These are phyloP conservation scores for Eucalyptus leucophloia DNA, from an alignment of 345 rosid species.

Conservation along the genomic window DNA sequence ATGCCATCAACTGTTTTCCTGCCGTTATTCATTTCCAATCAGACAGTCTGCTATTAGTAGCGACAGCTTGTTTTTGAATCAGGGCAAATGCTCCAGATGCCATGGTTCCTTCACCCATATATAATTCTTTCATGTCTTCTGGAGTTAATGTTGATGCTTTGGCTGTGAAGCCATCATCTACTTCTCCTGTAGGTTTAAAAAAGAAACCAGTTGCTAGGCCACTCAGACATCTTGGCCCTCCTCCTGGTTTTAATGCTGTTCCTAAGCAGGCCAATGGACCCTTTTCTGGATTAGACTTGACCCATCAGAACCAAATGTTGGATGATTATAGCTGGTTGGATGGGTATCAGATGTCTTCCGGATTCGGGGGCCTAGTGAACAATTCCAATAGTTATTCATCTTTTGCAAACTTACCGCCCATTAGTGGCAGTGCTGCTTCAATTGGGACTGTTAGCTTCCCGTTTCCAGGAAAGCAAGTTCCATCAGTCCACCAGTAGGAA, in stretches of 20 bases:
- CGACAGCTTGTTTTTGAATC: neutral
- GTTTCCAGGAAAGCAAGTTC: conserved; percentile 76
- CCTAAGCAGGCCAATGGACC: conserved; percentile 45
- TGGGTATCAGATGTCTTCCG: conserved; percentile 64
- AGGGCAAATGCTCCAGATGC: conserved; percentile 29
- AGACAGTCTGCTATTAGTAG: neutral
- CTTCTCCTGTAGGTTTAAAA: conserved; percentile 18
- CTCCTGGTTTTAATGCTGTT: conserved; percentile 76
- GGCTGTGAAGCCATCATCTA: conserved; percentile 17
- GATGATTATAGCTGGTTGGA: conserved; percentile 99
- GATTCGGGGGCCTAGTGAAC: conserved; percentile 24
- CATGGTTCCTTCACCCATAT: conserved; percentile 30
- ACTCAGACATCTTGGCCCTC: conserved; percentile 77
- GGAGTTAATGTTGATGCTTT: conserved; percentile 31
- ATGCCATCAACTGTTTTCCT: conserved; percentile 13
- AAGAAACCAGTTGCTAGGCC: conserved; percentile 80
- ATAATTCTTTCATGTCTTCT: conserved; percentile 27
- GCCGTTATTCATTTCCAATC: conserved; percentile 14
- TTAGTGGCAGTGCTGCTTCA: conserved; percentile 32
- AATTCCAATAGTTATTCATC: conserved; percentile 23
- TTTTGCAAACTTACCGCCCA: conserved; percentile 29
- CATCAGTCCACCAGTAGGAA: neutral
- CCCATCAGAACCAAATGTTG: neutral
- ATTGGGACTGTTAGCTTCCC: conserved; percentile 60
- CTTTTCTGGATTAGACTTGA: conserved; percentile 2